Base-by-base conservation (phyloP, 1,139 yeast species). In the Kodamaea sp. region DNA sequence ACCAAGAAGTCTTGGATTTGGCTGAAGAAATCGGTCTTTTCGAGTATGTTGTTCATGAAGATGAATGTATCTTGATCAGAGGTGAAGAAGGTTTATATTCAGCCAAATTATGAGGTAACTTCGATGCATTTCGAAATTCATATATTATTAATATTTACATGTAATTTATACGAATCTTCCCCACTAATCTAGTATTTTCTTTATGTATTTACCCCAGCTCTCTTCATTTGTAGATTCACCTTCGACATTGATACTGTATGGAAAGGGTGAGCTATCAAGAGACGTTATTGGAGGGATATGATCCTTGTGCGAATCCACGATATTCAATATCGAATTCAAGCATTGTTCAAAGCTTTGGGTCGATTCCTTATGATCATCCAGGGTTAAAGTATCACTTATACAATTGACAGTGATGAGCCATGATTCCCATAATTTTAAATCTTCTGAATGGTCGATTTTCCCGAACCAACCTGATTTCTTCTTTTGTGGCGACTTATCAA, bases 231-330 rank as follows among this genome's bases (percentile, higher is more conserved):
- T 41, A 6, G 45, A 36, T 37, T 38, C 62, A 31, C 39, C 43
- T 35, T 52, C 55, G 26, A 69, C 54, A 10, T 55, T 52, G 15
- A 71, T 67, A 5, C 49, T 50, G 53, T 79, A 84, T 0, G 87
- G 87, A 50, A 84, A 85, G 4, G 92, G 90, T 11, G 79, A 63
- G 26, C 75, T 65, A 8, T 81, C 88, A 9, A 81, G 65, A 2
- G 85, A 75, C 5, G 84, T 78, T 15, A 85, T 82, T 1, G 87
- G 85, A 2, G 95, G 95, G 3, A 85, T 79, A 48, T 83, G 89
- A 37, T 70, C 76, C 50, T 78, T 81, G 50, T 81, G 70, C 5
- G 57, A 52, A 50, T 83, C 85, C 10, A 71, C 78, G 22, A 65
- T 59, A 22, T 70, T 72, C 32, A 79, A 63, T 11, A 85, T 75